Conservation (phyloP, 495 filamentous ascomycete species). For the Trichoderma gamsii region DNA sequence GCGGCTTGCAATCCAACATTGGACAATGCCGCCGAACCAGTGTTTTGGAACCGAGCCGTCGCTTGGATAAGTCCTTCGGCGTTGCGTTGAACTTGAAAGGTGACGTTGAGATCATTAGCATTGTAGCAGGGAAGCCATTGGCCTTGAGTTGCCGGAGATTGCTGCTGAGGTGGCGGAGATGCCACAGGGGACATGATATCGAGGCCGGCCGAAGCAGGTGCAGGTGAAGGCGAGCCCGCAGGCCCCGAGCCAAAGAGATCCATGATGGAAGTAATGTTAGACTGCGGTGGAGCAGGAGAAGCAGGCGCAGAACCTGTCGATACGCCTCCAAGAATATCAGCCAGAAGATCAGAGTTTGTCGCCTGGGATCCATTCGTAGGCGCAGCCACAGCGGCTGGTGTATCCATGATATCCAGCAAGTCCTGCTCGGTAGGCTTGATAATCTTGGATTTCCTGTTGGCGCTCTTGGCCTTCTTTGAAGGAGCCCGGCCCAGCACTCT, state of each 20-base stretch:
- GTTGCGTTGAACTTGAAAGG: slow-evolving; percentile 74
- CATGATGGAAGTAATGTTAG: slow-evolving; percentile 76
- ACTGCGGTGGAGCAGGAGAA: slow-evolving; percentile 38
- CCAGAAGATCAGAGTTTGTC: slow-evolving; percentile 72
- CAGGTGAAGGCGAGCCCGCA: slow-evolving; percentile 24
- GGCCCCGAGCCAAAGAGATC: slow-evolving; percentile 60
- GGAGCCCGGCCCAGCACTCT: slow-evolving; percentile 79
- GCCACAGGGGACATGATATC: slow-evolving; percentile 41
- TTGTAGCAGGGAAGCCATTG: slow-evolving; percentile 68
- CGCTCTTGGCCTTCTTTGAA: slow-evolving; percentile 71
- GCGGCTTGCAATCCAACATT: slow-evolving; percentile 82
- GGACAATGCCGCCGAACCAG: slow-evolving; percentile 56
- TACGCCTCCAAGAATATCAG: slow-evolving; percentile 75
- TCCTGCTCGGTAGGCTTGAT: slow-evolving; percentile 83
- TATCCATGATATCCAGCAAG: slow-evolving; percentile 86
- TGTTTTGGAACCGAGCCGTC: slow-evolving; percentile 75
- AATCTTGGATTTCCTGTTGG: slow-evolving; percentile 68
- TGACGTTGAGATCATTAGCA: slow-evolving; percentile 76
- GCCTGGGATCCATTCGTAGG: slow-evolving; percentile 62
- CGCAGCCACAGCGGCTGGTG: slow-evolving; percentile 44
- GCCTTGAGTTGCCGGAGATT: slow-evolving; percentile 26
- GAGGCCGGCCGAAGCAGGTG: slow-evolving; percentile 34
- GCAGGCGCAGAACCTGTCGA: slow-evolving; percentile 46
- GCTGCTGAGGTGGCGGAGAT: slow-evolving; percentile 44
- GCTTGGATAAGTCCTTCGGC: slow-evolving; percentile 68